Percentiles rank a stretch among this genome's conserved stretches.
These are phyloP conservation scores for Carex myosuroides DNA, from an alignment of 176 grass and related monocot species.

Conservation along the genomic window DNA sequence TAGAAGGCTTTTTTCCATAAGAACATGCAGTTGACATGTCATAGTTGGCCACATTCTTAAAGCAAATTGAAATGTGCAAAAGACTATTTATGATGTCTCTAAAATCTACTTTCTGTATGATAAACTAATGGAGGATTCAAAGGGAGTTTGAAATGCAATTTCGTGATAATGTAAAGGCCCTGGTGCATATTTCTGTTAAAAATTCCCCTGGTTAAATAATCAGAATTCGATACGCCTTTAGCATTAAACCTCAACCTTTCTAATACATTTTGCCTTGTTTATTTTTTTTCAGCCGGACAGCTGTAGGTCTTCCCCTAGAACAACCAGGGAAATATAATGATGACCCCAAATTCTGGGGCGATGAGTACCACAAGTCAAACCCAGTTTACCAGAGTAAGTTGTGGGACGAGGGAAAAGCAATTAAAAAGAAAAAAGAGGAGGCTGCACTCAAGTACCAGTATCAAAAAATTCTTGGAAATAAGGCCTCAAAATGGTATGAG, in stretches of 20 bases:
- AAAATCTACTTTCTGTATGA: background rate
- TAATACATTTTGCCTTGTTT: background rate
- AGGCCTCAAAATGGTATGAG: conserved; percentile 58
- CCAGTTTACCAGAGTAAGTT: conserved; percentile 71
- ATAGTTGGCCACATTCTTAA: background rate
- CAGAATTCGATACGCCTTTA: too few relatives aligned
- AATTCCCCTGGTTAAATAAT: background rate
- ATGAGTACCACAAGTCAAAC: conserved; percentile 58
- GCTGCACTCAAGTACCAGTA: conserved; percentile 43
- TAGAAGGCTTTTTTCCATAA: background rate
- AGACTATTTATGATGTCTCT: background rate
- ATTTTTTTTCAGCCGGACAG: conserved; percentile 46
- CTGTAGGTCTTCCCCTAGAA: conserved; percentile 64
- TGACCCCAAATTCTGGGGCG: conserved; percentile 57
- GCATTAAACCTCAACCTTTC: background rate
- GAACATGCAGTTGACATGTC: background rate
- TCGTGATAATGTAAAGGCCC: background rate
- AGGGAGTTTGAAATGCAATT: background rate
- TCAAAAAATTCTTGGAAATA: conserved; percentile 41
- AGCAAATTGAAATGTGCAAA: background rate
- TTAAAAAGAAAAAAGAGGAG: conserved; percentile 52
- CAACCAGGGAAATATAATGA: conserved; percentile 68
- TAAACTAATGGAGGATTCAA: background rate
- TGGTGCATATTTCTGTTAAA: background rate
- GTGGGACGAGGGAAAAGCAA: conserved; percentile 56